These are phyloP conservation scores for Globisporangium emineosum DNA, from an alignment of 352 stramenopile species.

Conservation along the genomic window DNA sequence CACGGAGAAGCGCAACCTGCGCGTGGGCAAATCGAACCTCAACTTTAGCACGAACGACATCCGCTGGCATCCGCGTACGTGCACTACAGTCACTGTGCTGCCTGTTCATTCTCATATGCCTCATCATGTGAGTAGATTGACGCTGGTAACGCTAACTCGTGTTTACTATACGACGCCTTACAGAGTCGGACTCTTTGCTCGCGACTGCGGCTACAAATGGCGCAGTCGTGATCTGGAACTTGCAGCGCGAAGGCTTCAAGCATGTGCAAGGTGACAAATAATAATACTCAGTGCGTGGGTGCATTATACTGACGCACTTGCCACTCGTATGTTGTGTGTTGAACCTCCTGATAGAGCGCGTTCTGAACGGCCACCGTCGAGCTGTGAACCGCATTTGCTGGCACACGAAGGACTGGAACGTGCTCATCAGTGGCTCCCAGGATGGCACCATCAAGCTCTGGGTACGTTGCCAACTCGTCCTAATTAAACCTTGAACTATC, in stretches of 20 bases:
- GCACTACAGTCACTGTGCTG: not conserved
- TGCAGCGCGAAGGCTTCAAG: constrained; percentile 86
- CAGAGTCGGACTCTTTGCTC: constrained; percentile 81
- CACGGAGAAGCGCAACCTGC: constrained; percentile 81
- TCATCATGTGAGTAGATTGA: not conserved
- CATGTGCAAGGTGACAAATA: constrained; percentile 69
- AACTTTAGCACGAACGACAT: constrained; percentile 91
- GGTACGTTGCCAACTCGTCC: constrained; percentile 29
- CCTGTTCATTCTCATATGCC: not conserved
- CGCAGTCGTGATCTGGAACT: constrained; percentile 84
- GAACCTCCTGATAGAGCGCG: constrained; percentile 41
- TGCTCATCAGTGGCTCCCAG: constrained; percentile 85
- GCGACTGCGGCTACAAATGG: constrained; percentile 85
- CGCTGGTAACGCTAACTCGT: not conserved
- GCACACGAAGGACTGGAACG: constrained; percentile 74
- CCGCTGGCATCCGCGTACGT: constrained; percentile 82
- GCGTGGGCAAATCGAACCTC: constrained; percentile 77
- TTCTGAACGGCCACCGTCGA: constrained; percentile 76
- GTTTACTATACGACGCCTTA: not conserved
- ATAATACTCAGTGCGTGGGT: not conserved
- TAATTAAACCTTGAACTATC: not conserved
- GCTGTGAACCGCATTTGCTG: constrained; percentile 88
- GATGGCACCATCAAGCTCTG: constrained; percentile 87
- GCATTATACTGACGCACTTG: not conserved
- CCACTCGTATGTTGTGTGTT: not conserved